These are phyloP conservation scores for Tuber calosporum DNA, from an alignment of 495 filamentous ascomycete genomes.

Conservation along the genomic window DNA sequence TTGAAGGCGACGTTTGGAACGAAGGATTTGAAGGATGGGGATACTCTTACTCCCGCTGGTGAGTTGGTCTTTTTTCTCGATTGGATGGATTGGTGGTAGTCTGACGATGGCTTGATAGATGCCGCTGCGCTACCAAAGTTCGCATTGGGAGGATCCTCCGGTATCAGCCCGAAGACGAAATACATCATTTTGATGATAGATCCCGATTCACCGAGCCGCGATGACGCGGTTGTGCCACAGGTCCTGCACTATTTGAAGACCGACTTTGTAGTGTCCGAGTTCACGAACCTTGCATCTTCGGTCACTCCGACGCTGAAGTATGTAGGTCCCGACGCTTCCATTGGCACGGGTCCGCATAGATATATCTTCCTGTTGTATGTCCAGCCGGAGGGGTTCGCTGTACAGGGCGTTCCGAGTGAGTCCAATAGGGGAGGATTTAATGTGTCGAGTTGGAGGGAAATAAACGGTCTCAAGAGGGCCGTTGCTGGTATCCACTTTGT, in stretches of 20 bases:
- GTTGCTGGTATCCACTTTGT: constrained; percentile 34
- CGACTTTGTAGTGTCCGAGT: constrained; percentile 22
- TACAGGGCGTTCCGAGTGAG: constrained; percentile 15
- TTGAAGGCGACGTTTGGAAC: constrained; percentile 18
- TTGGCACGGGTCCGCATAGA: constrained; percentile 23
- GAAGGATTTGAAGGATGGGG: constrained; percentile 18
- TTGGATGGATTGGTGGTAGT: not conserved
- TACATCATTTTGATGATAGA: constrained; percentile 38
- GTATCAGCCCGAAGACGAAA: constrained; percentile 29
- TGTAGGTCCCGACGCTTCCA: constrained; percentile 16
- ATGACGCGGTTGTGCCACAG: constrained; percentile 15
- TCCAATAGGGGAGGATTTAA: constrained; percentile 22
- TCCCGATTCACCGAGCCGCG: constrained; percentile 25
- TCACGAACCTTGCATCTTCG: constrained; percentile 13
- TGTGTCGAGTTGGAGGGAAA: constrained; percentile 23
- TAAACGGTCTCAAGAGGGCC: constrained; percentile 24
- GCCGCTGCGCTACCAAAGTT: constrained; percentile 21
- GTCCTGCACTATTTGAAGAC: constrained; percentile 31
- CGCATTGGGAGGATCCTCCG: constrained; percentile 35
- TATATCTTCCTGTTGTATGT: constrained; percentile 37
- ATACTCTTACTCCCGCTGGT: constrained; percentile 13
- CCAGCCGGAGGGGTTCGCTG: constrained; percentile 22
- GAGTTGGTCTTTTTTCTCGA: constrained; percentile 1
- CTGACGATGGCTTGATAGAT: constrained; percentile 15
- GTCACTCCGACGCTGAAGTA: constrained; percentile 19